Conservation (phyloP, 257 asterid species). For the Misopates orontium region DNA sequence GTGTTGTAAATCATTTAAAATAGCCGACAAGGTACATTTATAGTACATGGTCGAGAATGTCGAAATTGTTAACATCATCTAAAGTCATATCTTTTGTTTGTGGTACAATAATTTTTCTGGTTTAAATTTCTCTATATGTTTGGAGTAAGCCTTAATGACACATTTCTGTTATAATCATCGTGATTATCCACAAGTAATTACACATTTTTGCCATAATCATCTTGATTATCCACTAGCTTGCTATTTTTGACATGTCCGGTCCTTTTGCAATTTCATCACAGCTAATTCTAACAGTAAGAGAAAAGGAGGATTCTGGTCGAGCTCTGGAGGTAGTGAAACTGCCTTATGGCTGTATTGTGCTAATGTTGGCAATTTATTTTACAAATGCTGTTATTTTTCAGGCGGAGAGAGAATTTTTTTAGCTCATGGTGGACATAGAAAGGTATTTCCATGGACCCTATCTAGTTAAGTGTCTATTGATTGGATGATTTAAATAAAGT, state of each 20-base stretch:
- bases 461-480: background rate
- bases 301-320: constrained; percentile 37
- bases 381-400: constrained; percentile 38
- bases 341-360: background rate
- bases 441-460: constrained; percentile 44
- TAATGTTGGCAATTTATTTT: constrained; percentile 11
- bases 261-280: constrained; percentile 31
- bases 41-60: background rate
- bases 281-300: constrained; percentile 44
- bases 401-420: constrained; percentile 54
- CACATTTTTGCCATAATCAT: constrained; percentile 1
- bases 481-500: background rate
- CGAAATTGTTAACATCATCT: constrained; percentile 6
- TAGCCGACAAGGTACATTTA: background rate
- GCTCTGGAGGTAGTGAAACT: constrained; percentile 44
- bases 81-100: background rate
- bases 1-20: constrained; percentile 7
- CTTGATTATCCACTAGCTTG: constrained; percentile 13
- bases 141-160: constrained; percentile 5
- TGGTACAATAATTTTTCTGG: background rate
- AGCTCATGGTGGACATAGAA: constrained; percentile 50
- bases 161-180: constrained; percentile 5
- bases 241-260: constrained; percentile 15
- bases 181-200: constrained; percentile 16
- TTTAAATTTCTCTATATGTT: background rate